Base-by-base conservation (phyloP, 345 rosid genomes). In the Eutrema yunnanense region DNA sequence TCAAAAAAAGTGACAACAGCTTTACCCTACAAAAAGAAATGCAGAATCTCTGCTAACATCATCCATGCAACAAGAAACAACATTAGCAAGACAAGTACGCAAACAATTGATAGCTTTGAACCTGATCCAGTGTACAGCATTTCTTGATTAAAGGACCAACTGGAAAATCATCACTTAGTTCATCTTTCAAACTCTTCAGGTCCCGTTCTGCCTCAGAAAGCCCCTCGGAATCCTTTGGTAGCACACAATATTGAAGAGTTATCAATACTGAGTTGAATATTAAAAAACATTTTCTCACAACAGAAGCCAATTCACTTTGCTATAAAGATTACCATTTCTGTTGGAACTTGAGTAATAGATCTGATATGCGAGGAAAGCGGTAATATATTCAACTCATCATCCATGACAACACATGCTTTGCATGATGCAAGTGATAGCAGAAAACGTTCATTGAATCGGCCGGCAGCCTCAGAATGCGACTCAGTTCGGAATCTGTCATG, bases 121-220 rank as follows among this genome's bases (percentile, higher is more conserved):
- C 99, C 96, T 95, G 99, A 82, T 95, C 99, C 73, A 95, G 62
- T 42, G 99, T 90, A 76, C 96, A 92, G 55, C 98, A 95, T 76
- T 84, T 92, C 81, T 86, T 88, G 62, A 95, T 85, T 79, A 95
- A 80, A 62, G 98, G 93, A 75, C 99, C 99, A 44, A 84, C 94
- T 58, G 98, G 98, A 75, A 88, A 90, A 81, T 87, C 96, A 77
- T 95, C 91, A 68, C 71, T 83, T 50, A 95, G 84, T 69, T 92
- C 90, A 38, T 90, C 98, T 82, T 95, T 95, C 81, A 92, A 84
- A 83, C 73, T 81, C 83, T 85, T 90, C 74, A 95, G 78, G 70
- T 87, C 92, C 46, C 90, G 81, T 38, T 95, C 92, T 41, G 92
- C 89, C 76, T 91, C 93, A 62, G 99, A 86, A 36, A 95, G 91